Evolutionary conservation across 176 grass and related monocot genomes (phyloP), one percentile per base, ranked within the genome.

Genomic region (Stipa capillata): DNA sequence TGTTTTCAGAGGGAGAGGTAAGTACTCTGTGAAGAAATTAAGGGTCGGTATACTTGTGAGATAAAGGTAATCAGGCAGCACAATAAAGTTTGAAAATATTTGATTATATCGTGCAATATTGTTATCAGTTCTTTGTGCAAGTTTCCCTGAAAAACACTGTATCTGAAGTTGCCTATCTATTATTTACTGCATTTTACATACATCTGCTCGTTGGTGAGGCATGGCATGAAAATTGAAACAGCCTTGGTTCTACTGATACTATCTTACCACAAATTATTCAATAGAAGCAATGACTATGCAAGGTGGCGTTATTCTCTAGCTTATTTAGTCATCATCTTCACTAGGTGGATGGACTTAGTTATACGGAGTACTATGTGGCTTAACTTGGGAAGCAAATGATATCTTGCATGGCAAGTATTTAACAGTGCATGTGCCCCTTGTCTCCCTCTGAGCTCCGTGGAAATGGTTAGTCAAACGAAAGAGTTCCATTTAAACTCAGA

Each of bases 21-120:
- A 48, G 4, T 73, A 49, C 68, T 85, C 76, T 81, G 62, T 85
- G 84, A 77, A 82, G 40, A 56, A 64, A 57, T 48, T 68, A 59
- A 72, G 73, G 37, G 27, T 56, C 62, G 69, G 81, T 79, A 89
- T 85, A 89, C 72, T 85, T 89, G 82, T 89, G 82, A 85, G 47
- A 84, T 85, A 85, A 78, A 85, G 64, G 55, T 59, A 61, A 77
- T 61, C 74, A 61, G 40, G 39, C 21, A 65, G 70, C 75, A 80
- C n/a, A 89, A 77, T 89, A 76, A 83, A 85, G 45, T 29, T 64
- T 72, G 42, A 23, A 84, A 76, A 63, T 69, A 55, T 73, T 50
- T 65, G 12, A 36, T 41, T 44, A 51, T 28, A 59, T 71, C 11
- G 54, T 40, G 21, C 69, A 55, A 69, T 39, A 25, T 67, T 66